Percentiles rank a stretch among this genome's conserved stretches.
Conservation (phyloP, 192 early-diverging fungal genomes). For the Coemansia furcata region DNA sequence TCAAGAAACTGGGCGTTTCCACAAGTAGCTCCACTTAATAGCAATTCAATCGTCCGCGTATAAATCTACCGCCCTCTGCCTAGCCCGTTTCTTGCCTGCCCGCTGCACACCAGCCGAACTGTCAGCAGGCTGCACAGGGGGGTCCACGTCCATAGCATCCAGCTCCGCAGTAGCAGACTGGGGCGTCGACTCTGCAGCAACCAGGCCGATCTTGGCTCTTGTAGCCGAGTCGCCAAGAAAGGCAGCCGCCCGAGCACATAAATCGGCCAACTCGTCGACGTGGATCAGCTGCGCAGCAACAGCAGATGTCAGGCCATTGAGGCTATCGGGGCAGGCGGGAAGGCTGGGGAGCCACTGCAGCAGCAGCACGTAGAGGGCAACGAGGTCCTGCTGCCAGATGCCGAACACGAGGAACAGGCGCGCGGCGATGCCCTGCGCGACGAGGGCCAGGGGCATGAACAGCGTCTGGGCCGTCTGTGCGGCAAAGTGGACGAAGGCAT, state of each 20-base stretch:
- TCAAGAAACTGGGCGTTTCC: constrained; percentile 12
- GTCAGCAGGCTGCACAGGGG: too few species aligned
- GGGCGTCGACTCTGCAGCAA: background rate
- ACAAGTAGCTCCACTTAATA: background rate
- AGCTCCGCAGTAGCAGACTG: background rate
- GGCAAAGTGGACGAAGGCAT: constrained; percentile 21
- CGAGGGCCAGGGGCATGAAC: constrained; percentile 39
- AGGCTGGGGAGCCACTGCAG: constrained; percentile 27
- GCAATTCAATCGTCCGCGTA: constrained; percentile 8
- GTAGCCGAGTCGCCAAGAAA: background rate
- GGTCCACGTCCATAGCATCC: background rate
- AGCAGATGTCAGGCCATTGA: background rate
- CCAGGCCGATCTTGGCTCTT: background rate
- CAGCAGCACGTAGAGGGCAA: constrained; percentile 11
- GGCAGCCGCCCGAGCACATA: background rate
- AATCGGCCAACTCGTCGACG: background rate
- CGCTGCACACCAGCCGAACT: background rate
- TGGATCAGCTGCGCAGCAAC: background rate
- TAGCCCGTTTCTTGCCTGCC: constrained; percentile 10
- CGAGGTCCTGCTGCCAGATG: constrained; percentile 24
- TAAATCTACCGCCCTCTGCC: constrained; percentile 10
- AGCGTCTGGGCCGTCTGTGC: constrained; percentile 30
- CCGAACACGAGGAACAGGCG: constrained; percentile 21
- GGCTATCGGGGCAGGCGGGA: constrained; percentile 28
- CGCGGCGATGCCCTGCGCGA: constrained; percentile 22